These are phyloP conservation scores for Amesomyces nigricolor DNA, from an alignment of 2,329 filamentous ascomycete species.

Conservation along the genomic window DNA sequence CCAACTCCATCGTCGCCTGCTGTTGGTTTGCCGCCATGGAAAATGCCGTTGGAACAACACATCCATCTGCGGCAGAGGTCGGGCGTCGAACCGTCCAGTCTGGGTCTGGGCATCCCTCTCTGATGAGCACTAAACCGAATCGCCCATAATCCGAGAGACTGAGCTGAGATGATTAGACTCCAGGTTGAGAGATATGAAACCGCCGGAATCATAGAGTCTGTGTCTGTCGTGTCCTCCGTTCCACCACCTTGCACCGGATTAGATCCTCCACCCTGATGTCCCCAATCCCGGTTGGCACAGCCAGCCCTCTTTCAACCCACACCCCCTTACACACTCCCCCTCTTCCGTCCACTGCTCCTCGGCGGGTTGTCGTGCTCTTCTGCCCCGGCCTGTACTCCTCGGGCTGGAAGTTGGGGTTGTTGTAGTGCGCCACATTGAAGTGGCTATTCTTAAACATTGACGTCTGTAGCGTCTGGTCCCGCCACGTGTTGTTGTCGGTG, in stretches of 20 bases:
- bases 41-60: neutral
- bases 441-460: constrained; percentile 61
- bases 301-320: constrained; percentile 15
- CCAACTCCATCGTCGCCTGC: neutral
- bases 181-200: no score
- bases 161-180: no score
- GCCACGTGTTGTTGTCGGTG: constrained; percentile 34
- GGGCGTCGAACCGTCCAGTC: constrained; percentile 8
- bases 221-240: neutral
- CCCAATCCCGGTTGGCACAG: constrained; percentile 16
- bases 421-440: constrained; percentile 62
- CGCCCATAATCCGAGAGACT: no score
- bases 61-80: neutral
- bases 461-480: constrained; percentile 47
- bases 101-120: constrained; percentile 10
- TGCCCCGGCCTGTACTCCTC: constrained; percentile 43
- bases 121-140: neutral
- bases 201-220: no score
- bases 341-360: constrained; percentile 20
- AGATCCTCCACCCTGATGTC: constrained; percentile 1
- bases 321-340: constrained; percentile 21
- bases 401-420: constrained; percentile 57
- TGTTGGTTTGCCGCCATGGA: neutral
- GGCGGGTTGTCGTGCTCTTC: constrained; percentile 32
- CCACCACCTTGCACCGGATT: constrained; percentile 1